phyloP scores from a whole-genome alignment of 2,329 filamentous ascomycete genomes.

The Colletotrichum neosansevieriae region DNA sequence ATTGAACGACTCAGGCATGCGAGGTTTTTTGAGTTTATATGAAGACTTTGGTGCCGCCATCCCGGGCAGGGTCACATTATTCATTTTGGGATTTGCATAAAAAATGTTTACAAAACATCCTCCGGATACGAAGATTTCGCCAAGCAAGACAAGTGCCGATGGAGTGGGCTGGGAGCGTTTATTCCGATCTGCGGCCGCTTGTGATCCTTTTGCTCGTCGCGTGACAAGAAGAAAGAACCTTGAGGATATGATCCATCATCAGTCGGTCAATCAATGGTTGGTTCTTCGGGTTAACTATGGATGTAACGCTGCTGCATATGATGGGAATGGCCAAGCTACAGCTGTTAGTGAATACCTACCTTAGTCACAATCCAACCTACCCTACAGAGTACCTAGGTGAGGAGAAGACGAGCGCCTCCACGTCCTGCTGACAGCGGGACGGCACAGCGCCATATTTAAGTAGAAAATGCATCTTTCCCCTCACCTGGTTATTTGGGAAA shows the following conservation, averaged over 20 bases:
- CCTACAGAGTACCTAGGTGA: too few relatives aligned
- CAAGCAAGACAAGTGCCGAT: conserved; percentile 28
- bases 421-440: too few relatives aligned
- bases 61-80: conserved; percentile 18
- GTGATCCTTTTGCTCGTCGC: background rate
- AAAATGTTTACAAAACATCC: conserved; percentile 9
- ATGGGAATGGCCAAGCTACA: background rate
- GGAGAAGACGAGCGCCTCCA: too few relatives aligned
- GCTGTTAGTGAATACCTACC: background rate
- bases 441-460: too few relatives aligned
- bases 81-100: background rate
- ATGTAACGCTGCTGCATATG: conserved; percentile 15
- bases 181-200: conserved; percentile 33
- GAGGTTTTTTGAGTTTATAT: conserved; percentile 11
- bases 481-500: background rate
- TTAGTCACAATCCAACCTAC: too few relatives aligned
- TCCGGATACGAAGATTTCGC: background rate
- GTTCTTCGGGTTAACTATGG: conserved; percentile 6
- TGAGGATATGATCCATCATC: background rate
- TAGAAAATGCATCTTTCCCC: too few relatives aligned
- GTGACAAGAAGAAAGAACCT: background rate
- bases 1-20: conserved; percentile 3
- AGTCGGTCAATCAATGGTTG: background rate
- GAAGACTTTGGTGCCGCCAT: background rate
- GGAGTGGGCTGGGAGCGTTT: conserved; percentile 14